Percentiles rank a stretch among this genome's conserved stretches.
These are phyloP conservation scores for Sicyos baderoa DNA, from an alignment of 306 rosid species.

Conservation along the genomic window DNA sequence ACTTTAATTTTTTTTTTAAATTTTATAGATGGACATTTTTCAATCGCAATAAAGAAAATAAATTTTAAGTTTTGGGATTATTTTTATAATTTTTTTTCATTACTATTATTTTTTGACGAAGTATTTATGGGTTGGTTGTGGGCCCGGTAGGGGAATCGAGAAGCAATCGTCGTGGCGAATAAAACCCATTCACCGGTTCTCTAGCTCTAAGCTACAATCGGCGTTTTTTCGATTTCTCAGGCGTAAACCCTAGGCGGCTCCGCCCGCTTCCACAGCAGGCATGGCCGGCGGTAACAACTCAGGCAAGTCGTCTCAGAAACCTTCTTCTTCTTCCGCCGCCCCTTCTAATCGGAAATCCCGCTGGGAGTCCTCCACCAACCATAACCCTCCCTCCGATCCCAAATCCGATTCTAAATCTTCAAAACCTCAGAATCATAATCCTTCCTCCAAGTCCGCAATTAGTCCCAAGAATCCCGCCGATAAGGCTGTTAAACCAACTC, in stretches of 20 bases:
- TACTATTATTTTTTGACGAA: too few relatives aligned
- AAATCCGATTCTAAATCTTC: constrained; percentile 32
- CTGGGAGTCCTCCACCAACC: constrained; percentile 49
- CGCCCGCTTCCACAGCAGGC: constrained; percentile 3
- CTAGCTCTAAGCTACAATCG: neutral
- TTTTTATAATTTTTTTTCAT: too few relatives aligned
- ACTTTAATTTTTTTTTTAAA: too few relatives aligned
- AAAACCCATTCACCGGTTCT: neutral
- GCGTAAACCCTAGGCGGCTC: constrained; percentile 18
- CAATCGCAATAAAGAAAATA: too few relatives aligned
- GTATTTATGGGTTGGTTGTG: neutral
- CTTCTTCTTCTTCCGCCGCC: constrained; percentile 38
- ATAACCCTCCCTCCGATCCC: constrained; percentile 29
- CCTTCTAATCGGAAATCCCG: constrained; percentile 63
- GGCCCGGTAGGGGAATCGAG: neutral
- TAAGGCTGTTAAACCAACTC: constrained; percentile 15
- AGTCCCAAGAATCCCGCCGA: constrained; percentile 30
- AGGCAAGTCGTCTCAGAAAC: constrained; percentile 34
- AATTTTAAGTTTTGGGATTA: too few relatives aligned
- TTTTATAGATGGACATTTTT: too few relatives aligned
- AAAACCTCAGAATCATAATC: constrained; percentile 24
- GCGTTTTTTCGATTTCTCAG: neutral
- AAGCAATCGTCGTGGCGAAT: neutral
- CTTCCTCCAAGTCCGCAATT: constrained; percentile 32
- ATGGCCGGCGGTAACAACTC: constrained; percentile 77